Conservation (phyloP, 2,329 filamentous ascomycete species). For the Lachnellula hyalina region DNA sequence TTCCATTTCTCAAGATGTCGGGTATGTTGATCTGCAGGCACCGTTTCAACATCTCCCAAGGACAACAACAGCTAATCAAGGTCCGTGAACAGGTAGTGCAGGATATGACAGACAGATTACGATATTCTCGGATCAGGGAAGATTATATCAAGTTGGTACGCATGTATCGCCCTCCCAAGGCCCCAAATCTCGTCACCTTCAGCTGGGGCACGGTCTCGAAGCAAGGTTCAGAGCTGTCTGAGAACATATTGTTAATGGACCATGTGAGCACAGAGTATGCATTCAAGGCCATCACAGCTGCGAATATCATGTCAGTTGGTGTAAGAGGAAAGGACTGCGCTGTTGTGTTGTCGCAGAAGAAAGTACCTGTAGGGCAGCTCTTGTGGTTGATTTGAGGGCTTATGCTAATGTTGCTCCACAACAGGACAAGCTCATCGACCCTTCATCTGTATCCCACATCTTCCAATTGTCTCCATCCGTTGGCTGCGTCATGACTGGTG, state of each 20-base stretch:
- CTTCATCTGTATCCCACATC: constrained; percentile 92
- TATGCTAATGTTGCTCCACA: constrained; percentile 19
- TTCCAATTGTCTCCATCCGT: constrained; percentile 95
- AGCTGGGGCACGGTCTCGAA: neutral
- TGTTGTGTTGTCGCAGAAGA: constrained; percentile 97
- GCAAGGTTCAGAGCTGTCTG: constrained; percentile 1
- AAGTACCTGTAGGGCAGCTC: constrained; percentile 75
- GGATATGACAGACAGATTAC: constrained; percentile 99
- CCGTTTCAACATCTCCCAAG: constrained; percentile 6
- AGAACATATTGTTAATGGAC: constrained; percentile 26
- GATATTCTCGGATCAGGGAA: constrained; percentile 98
- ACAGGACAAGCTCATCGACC: constrained; percentile 98
- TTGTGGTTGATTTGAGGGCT: constrained; percentile 3
- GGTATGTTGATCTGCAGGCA: constrained; percentile 28
- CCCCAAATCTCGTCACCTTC: neutral
- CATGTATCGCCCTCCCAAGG: constrained; percentile 23
- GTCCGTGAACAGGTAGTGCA: constrained; percentile 58
- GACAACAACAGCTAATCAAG: constrained; percentile 21
- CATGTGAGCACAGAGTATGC: constrained; percentile 75
- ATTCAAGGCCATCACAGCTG: constrained; percentile 99
- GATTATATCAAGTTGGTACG: constrained; percentile 99
- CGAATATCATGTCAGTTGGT: constrained; percentile 97
- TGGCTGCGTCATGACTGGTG: constrained; percentile 97
- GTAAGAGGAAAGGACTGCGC: constrained; percentile 95
- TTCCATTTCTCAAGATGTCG: constrained; percentile 32